Conservation (phyloP, 192 early-diverging fungal species). For the Coemansia sp. region DNA sequence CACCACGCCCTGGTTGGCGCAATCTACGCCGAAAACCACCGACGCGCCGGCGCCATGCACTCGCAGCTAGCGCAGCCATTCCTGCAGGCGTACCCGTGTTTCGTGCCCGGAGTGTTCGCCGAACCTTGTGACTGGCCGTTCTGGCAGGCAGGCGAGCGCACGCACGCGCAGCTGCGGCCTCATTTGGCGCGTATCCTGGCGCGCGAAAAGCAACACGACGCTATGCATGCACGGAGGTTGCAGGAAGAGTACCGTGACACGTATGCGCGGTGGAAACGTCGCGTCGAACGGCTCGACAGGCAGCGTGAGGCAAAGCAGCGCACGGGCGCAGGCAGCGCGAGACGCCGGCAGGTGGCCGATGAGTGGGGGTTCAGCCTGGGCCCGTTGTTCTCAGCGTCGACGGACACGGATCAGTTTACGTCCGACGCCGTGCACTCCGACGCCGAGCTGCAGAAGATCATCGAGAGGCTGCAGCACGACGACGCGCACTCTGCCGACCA, state of each 20-base stretch:
- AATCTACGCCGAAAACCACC: slow-evolving; percentile 44
- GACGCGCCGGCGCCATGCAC: slow-evolving; percentile 23
- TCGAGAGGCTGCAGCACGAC: slow-evolving; percentile 65
- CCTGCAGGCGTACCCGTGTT: slow-evolving; percentile 23
- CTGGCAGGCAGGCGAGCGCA: slow-evolving; percentile 32
- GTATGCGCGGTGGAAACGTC: slow-evolving; percentile 42
- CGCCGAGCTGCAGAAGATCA: slow-evolving; percentile 73
- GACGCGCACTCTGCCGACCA: slow-evolving; percentile 71
- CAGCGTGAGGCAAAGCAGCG: slow-evolving; percentile 42
- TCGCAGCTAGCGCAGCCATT: slow-evolving; percentile 27
- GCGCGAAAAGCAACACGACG: slow-evolving; percentile 16
- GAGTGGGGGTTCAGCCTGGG: slow-evolving; percentile 48
- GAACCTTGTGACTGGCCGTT: slow-evolving; percentile 46
- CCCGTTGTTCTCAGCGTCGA: slow-evolving; percentile 34
- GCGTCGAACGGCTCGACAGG: slow-evolving; percentile 44
- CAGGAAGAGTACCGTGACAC: slow-evolving; percentile 42
- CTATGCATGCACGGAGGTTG: slow-evolving; percentile 18
- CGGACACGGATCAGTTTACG: slow-evolving; percentile 47
- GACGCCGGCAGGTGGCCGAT: slow-evolving; percentile 14
- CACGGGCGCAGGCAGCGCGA: neutral
- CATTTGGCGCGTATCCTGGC: slow-evolving; percentile 23
- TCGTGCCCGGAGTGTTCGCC: slow-evolving; percentile 36
- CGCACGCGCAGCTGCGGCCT: slow-evolving; percentile 24
- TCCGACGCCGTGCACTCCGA: slow-evolving; percentile 76
- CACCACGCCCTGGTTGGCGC: slow-evolving; percentile 18